phyloP scores from a whole-genome alignment of 345 rosid species.

The Ceriops decandra region DNA sequence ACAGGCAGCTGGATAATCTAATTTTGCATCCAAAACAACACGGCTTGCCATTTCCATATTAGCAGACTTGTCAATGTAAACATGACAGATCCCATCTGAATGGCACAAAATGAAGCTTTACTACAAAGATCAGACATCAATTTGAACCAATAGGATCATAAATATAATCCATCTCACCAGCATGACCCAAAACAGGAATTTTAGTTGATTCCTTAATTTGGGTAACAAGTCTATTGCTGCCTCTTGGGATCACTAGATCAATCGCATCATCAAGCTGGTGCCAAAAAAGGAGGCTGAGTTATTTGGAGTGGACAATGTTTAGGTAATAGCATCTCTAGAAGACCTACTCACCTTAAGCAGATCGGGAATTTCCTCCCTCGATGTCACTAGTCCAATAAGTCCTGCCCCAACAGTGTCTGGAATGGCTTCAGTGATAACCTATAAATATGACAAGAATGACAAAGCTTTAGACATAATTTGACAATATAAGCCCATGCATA shows the following conservation, averaged over 20 bases:
- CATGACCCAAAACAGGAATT: constrained; percentile 89
- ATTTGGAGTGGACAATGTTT: background rate
- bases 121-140: background rate
- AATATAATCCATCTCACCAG: constrained; percentile 53
- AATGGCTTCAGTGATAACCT: constrained; percentile 83
- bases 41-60: constrained; percentile 66
- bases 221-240: constrained; percentile 83
- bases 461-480: background rate
- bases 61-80: constrained; percentile 82
- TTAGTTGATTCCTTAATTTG: constrained; percentile 78
- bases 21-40: constrained; percentile 72
- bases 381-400: constrained; percentile 81
- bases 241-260: constrained; percentile 95
- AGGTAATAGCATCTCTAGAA: constrained; percentile 9
- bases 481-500: no score
- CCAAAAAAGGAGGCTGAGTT: constrained; percentile 22
- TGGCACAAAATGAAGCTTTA: constrained; percentile 6
- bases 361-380: constrained; percentile 91
- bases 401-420: constrained; percentile 64
- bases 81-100: constrained; percentile 89
- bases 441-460: constrained; percentile 16
- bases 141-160: background rate
- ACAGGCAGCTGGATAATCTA: constrained; percentile 91
- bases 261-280: constrained; percentile 89
- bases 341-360: constrained; percentile 61